Evolutionary conservation across 805 yeast genomes (phyloP), one percentile per base, ranked within the genome.

Genomic region (Candida namnaoensis): DNA sequence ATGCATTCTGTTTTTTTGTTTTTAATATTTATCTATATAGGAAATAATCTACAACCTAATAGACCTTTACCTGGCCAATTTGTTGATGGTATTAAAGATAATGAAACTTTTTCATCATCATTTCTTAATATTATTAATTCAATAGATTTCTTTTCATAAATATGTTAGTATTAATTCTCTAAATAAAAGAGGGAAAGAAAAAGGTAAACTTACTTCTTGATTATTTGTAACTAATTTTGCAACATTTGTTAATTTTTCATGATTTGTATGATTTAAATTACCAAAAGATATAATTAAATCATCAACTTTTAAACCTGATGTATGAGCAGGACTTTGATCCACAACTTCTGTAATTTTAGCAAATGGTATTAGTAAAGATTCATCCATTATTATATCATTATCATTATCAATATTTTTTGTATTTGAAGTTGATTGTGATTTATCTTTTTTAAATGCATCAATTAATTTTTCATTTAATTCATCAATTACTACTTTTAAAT

Each of bases 41-140:
- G 72, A 23, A 65, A 63, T 33, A 82, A 51, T 46, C 72, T 75
- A 58, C 88, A 83, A 1, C 91, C 91, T 32, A 83, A 58, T n/a
- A 78, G 48, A 2, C 91, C 90, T 32, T 63, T 61, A 7, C 91
- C 91, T 36, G 63, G 65, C 90, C 90, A 84, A 13, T 62, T 57
- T 5, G 56, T 56, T 6, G 70, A 58, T 1, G 90, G 91, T 3
- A 52, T 53, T 28, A 74, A 53, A 5, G 44, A 44, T 41, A 65
- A 56, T 38, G 47, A 50, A 26, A 52, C 60, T 24, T 35, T 40
- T n/a, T 43, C 51, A 38, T 42, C 47, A 41, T 50, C 47, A 24
- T 54, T 58, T 52, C 81, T 56, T 35, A 54, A 26, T 40, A 65
- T 38, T 37, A 43, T 58, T 38, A 65, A 19, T 4, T 46, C 39